Evolutionary conservation across 495 filamentous ascomycete genomes (phyloP), one percentile per base, ranked within the genome.

Genomic region (Penicillium manginii): DNA sequence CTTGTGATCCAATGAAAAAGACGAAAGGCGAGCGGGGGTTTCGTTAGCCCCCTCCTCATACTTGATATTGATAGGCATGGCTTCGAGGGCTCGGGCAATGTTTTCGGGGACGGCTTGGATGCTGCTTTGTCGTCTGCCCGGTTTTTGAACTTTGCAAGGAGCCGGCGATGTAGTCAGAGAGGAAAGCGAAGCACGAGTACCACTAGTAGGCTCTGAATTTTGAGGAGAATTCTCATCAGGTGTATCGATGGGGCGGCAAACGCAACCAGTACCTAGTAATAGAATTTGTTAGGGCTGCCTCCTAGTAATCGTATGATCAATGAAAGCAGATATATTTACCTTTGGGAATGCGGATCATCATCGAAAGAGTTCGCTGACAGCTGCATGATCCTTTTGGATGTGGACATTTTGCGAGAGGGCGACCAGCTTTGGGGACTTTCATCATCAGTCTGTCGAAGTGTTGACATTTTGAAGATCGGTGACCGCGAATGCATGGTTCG

Each of bases 401-500:
- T 47, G 89, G 88, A 63, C 91, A 96, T 54, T 84, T 85, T 52
- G 87, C 87, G 18, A 92, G 74, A 17, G 91, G 91, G 47, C 91
- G 82, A 9, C 91, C 91, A 2, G 91, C 89, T 65, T 91, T 92
- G 51, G 88, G 86, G 10, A 93, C 90, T 48, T 87, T 87, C 55
- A 91, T 74, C 84, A 96, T 87, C 18, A 91, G 72, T 60, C 91
- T 83, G 55, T 87, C 83, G 52, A 80, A 85, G 75, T 96, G 91
- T 32, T 82, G 85, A 66, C 91, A 96, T 81, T 88, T 90, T 61
- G 90, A 90, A 21, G 91, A 92, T 63, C 91, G 87, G 73, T 96
- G 91, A 51, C 91, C 91, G 52, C 89, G 88, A 62, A 93, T 91
- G 63, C 91, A 96, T 66, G 89, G 87, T 78, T 88, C 86, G 68